These are phyloP conservation scores for Penicillium robsamsonii DNA, from an alignment of 495 filamentous ascomycete species.

Conservation along the genomic window DNA sequence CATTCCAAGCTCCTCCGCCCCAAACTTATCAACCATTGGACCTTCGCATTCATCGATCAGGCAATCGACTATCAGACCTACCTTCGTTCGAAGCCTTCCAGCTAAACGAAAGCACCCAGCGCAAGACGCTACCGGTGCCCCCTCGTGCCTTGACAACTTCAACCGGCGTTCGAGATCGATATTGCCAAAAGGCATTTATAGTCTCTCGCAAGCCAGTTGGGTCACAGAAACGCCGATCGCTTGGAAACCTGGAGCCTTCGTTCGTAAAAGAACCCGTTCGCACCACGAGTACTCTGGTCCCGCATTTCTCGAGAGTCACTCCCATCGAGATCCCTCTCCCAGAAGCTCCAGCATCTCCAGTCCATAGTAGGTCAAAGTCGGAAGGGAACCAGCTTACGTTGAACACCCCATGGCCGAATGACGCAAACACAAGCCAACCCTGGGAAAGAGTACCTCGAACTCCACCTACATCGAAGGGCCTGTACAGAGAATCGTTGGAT, in stretches of 20 bases:
- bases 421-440: not conserved
- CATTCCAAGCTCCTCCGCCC: constrained; percentile 19
- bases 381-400: constrained; percentile 15
- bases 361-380: constrained; percentile 16
- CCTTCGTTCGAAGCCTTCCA: constrained; percentile 44
- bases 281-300: constrained; percentile 33
- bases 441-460: constrained; percentile 10
- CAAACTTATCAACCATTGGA: constrained; percentile 65
- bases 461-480: constrained; percentile 1
- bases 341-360: constrained; percentile 11
- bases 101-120: constrained; percentile 21
- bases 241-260: constrained; percentile 26
- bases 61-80: constrained; percentile 62
- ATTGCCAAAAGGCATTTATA: constrained; percentile 30
- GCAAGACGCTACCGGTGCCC: constrained; percentile 26
- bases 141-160: constrained; percentile 28
- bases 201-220: constrained; percentile 45
- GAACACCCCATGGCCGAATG: constrained; percentile 3
- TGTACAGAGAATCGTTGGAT: not conserved
- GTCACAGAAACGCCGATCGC: constrained; percentile 35
- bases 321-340: constrained; percentile 17
- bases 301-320: constrained; percentile 40
- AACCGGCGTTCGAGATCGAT: constrained; percentile 22
- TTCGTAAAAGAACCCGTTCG: constrained; percentile 25
- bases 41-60: constrained; percentile 68